Evolutionary conservation across 1,139 yeast species (phyloP), one percentile per base, ranked within the genome.

Genomic region (Lodderomyces elongisporus): DNA sequence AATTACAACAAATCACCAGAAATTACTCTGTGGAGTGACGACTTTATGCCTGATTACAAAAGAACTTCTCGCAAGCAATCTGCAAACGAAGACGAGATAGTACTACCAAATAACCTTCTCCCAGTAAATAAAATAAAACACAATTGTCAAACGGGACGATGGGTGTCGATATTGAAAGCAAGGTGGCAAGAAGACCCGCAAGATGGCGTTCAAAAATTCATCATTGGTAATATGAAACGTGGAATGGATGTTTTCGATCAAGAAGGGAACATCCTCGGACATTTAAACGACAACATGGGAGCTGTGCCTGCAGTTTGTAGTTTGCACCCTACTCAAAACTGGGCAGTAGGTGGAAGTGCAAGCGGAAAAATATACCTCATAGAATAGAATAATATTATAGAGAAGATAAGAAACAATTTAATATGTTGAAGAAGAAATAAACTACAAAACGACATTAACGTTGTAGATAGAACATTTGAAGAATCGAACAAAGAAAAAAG

Each of bases 331-430:
- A 73, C 84, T 1, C 72, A 80, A 47, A 87, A 89, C 54, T 88
- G 96, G 96, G 63, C 84, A 3, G 88, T 77, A 1, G 98, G 97
- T 3, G 97, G 95, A 6, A 84, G 89, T 43, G 94, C 96, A 17
- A 84, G 93, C 49, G 97, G 97, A n/a, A 88, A 88, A 52, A 77
- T 80, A 0, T 85, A 83, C 52, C 54, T 88, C 36, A 81, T 70
- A 48, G 66, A 62, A 37, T 62, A 45, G 28, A 32, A 17, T 8
- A 33, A n/a, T n/a, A n/a, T n/a, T n/a, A n/a, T n/a, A n/a, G n/a
- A n/a, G n/a, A n/a, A n/a, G 24, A n/a, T n/a, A n/a, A 27, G 16
- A 12, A 14, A 14, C 15, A 25, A 10, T 9, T 27, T n/a, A 14
- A 18, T 12, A n/a, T n/a, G n/a, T n/a, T n/a, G n/a, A n/a, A n/a